Conservation (phyloP, 2,329 filamentous ascomycete genomes). For the Colletotrichum sansevieriae region DNA sequence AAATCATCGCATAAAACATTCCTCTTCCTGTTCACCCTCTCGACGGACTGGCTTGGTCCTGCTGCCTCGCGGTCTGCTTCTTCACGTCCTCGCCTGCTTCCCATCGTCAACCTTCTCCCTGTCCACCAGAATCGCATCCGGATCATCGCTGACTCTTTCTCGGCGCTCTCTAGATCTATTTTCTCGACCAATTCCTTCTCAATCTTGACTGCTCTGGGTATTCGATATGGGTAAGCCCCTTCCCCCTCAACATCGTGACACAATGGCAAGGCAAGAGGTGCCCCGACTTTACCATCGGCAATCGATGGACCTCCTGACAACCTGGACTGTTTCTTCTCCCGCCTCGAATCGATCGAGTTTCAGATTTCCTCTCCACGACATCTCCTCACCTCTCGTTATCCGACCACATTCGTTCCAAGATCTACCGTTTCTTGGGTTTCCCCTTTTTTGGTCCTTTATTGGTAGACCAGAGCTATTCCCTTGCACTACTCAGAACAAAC, state of each 20-base stretch:
- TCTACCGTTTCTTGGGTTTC: slow-evolving; percentile 63
- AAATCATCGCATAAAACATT: not conserved
- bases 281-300: slow-evolving; percentile 2
- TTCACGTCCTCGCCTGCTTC: slow-evolving; percentile 30
- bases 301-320: not conserved
- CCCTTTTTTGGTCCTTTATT: slow-evolving; percentile 52
- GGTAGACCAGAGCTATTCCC: slow-evolving; percentile 47
- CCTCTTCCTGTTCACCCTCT: not conserved
- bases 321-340: slow-evolving; percentile 22
- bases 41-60: slow-evolving; percentile 7
- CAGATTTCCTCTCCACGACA: slow-evolving; percentile 45
- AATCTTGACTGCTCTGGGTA: slow-evolving; percentile 47
- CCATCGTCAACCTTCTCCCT: slow-evolving; percentile 25
- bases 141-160: slow-evolving; percentile 46
- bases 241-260: slow-evolving; percentile 43
- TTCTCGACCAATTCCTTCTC: slow-evolving; percentile 43
- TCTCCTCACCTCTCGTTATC: slow-evolving; percentile 49
- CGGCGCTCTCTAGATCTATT: slow-evolving; percentile 45
- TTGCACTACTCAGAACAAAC: slow-evolving; percentile 45
- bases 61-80: slow-evolving; percentile 13
- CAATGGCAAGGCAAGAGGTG: slow-evolving; percentile 41
- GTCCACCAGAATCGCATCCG: not conserved
- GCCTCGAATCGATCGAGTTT: slow-evolving; percentile 42
- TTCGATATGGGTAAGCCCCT: slow-evolving; percentile 63
- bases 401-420: slow-evolving; percentile 55